These are phyloP conservation scores for Neolentinus lepideus DNA, from an alignment of 1,284 basidiomycete species.

Conservation along the genomic window DNA sequence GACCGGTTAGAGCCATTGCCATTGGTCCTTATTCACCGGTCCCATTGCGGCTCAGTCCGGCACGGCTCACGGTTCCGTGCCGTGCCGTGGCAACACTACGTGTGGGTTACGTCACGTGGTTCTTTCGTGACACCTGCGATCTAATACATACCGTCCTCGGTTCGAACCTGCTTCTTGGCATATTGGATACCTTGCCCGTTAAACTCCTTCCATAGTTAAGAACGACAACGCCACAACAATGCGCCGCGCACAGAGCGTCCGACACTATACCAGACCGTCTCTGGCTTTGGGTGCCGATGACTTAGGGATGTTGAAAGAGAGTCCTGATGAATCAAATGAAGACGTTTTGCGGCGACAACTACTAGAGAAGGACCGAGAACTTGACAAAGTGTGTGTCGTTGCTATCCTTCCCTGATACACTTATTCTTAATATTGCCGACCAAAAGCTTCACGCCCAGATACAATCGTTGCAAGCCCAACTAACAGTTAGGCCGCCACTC, in stretches of 20 bases:
- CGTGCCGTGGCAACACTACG: no score
- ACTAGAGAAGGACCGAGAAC: slow-evolving; percentile 64
- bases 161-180: no score
- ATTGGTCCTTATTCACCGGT: no score
- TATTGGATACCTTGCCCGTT: no score
- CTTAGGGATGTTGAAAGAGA: slow-evolving; percentile 51
- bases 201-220: no score
- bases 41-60: no score
- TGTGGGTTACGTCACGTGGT: no score
- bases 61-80: no score
- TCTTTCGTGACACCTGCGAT: no score
- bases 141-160: no score
- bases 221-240: slow-evolving; percentile 9
- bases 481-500: slow-evolving; percentile 54
- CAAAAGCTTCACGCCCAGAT: slow-evolving; percentile 52
- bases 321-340: slow-evolving; percentile 46
- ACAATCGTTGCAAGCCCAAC: slow-evolving; percentile 51
- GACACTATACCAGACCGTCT: slow-evolving; percentile 45
- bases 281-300: slow-evolving; percentile 43
- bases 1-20: no score
- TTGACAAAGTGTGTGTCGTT: slow-evolving; percentile 45
- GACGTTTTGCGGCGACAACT: slow-evolving; percentile 55
- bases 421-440: not conserved
- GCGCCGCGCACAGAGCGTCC: slow-evolving; percentile 28
- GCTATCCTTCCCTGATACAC: no score